Base-by-base conservation (phyloP, 1,284 basidiomycete genomes). In the Pseudozyma tsukubaensis region DNA sequence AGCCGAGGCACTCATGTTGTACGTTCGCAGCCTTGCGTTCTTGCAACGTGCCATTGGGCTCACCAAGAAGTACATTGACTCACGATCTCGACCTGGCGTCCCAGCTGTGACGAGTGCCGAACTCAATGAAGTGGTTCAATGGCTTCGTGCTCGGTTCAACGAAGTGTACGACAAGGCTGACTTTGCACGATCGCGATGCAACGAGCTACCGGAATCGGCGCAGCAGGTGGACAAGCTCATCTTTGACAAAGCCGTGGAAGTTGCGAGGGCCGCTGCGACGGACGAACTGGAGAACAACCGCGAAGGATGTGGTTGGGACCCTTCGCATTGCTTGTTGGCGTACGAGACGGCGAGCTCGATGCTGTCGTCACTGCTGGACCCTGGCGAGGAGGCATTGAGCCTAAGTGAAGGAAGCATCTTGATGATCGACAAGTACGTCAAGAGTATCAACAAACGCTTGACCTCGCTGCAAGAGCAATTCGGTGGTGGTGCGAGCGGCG, bases 261-360 rank as follows among this genome's bases (percentile, higher is more conserved):
- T 87, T 11, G 96, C 94, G 64, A 91, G 94, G 10, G 92, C 91
- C 4, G 94, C 94, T 44, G 96, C 96, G 0, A 89, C 92, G 32
- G 93, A 94, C 81, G 96, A 99, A 83, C 88, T 98, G 0, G 87
- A 92, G 21, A 81, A 79, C 57, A 80, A 83, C 37, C 73, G 76
- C n/a, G 69, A 75, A 8, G 69, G 70, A 2, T 49, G 54, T 24
- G 92, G 94, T 75, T 91, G 93, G 19, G 92, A 94, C 72, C 79
- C 86, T 4, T 59, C 81, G 32, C 91, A 92, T 76, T 97, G 94
- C 82, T 92, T 97, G 86, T 91, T 92, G 80, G 88, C 95, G 39
- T 99, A 99, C 86, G 95, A 97, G 83, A 94, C 94, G 70, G 94
- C 94, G 0, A 85, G 97, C 18, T 96, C 93, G 92, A 92, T 95